These are phyloP conservation scores for Hanseniaspora uvarum DNA, from an alignment of 1,139 yeast genomes.

Conservation along the genomic window DNA sequence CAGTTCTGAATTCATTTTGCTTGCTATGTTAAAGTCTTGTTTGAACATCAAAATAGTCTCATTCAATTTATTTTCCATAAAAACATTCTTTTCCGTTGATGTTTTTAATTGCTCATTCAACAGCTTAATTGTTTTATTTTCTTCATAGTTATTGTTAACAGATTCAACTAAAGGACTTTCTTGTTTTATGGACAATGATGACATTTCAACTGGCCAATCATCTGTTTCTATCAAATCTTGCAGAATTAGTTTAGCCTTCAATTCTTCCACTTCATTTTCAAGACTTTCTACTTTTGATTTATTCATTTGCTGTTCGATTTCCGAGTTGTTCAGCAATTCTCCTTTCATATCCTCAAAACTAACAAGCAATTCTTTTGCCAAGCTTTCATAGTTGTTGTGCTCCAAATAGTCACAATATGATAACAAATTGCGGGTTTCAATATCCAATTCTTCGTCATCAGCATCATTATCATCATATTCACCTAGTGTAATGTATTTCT, in stretches of 20 bases:
- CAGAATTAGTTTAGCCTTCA: constrained; percentile 33
- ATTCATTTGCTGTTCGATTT: not conserved
- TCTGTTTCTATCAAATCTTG: constrained; percentile 28
- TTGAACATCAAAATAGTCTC: constrained; percentile 25
- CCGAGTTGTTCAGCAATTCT: constrained; percentile 1
- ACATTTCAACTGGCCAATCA: constrained; percentile 15
- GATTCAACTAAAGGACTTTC: not conserved
- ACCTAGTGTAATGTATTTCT: constrained; percentile 10
- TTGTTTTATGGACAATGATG: not conserved
- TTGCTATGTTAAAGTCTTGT: constrained; percentile 1
- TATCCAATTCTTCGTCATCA: not conserved
- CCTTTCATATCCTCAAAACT: constrained; percentile 19
- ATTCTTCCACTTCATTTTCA: constrained; percentile 33
- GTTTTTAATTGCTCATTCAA: constrained; percentile 21
- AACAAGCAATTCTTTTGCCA: constrained; percentile 15
- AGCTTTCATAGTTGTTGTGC: constrained; percentile 20
- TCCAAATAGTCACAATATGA: constrained; percentile 21
- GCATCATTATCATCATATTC: not conserved
- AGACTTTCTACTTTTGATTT: constrained; percentile 20
- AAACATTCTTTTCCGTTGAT: constrained; percentile 22
- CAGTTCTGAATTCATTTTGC: constrained; percentile 16
- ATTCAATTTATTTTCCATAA: constrained; percentile 26
- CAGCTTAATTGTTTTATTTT: constrained; percentile 1
- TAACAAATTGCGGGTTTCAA: not conserved
- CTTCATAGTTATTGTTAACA: not conserved